phyloP scores from a whole-genome alignment of 1,284 basidiomycete genomes.

The Meira nashicola region DNA sequence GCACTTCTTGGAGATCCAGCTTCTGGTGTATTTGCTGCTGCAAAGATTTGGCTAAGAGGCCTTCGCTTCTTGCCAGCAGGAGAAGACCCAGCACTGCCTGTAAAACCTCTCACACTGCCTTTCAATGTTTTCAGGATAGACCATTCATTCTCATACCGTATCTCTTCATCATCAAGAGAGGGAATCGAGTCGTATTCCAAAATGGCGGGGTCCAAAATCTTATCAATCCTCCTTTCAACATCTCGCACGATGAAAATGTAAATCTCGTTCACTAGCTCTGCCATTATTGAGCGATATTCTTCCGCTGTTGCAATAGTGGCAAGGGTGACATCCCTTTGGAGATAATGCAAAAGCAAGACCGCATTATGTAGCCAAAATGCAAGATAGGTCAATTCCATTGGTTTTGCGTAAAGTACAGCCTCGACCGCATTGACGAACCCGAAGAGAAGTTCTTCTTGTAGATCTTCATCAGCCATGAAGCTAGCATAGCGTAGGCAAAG shows the following conservation, averaged over 20 bases:
- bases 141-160: constrained; percentile 96
- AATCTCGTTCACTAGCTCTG: constrained; percentile 77
- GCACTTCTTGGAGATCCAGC: neutral
- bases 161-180: constrained; percentile 62
- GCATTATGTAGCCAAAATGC: constrained; percentile 94
- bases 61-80: constrained; percentile 8
- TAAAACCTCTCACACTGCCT: constrained; percentile 33
- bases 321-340: constrained; percentile 59
- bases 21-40: constrained; percentile 7
- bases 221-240: constrained; percentile 81
- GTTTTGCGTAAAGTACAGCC: constrained; percentile 66
- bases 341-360: constrained; percentile 80
- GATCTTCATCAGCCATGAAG: constrained; percentile 50
- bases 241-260: constrained; percentile 90
- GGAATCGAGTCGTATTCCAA: constrained; percentile 77
- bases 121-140: constrained; percentile 40
- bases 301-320: constrained; percentile 17
- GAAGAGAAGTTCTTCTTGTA: constrained; percentile 82
- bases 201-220: constrained; percentile 73
- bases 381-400: constrained; percentile 75
- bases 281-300: constrained; percentile 30
- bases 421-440: constrained; percentile 88
- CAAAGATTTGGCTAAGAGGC: constrained; percentile 37
- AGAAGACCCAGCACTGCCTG: neutral
- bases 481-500: constrained; percentile 69